Base-by-base conservation (phyloP, 305 asterid species). In the Fraxinus albicans region DNA sequence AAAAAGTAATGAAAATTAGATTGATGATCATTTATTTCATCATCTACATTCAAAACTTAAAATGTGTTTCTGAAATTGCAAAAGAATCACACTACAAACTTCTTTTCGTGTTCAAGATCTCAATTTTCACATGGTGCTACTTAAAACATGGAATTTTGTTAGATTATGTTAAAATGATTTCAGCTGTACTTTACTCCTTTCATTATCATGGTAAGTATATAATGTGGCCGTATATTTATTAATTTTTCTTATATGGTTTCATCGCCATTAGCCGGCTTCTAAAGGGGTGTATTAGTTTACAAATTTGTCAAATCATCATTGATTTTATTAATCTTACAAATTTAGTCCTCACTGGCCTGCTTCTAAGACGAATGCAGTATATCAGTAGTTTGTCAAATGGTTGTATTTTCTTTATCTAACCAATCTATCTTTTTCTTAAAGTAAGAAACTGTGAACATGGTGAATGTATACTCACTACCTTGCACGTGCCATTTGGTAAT, bases 381-480 rank as follows among this genome's bases (percentile, higher is more conserved):
- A 21, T 40, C 63, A 21, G 27, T 38, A 21, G 1, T 38, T 75
- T 40, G 33, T 75, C 15, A 38, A 19, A 38, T 75, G 29, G n/a
- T 19, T 3, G 60, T 47, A 75, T 38, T 38, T 21, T 40, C 2
- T 6, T 21, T 21, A 8, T 35, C 47, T 17, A 10, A 19, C 17
- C 33, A 38, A 21, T 40, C 34, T 23, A 19, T 53, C 79, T 76
- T 33, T 42, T 42, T 53, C 21, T 21, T 76, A 23, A 40, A 38
- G 4, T 40, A 40, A 12, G 31, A 76, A 27, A 42, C 44, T 76
- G 33, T 21, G 35, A 76, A 77, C 13, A 44, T 17, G 25, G 70
- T 76, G 81, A 34, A 65, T 8, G 27, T 67, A 27, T 77, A 60
- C 58, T 10, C 69, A 29, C 34, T 82, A 78, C 53, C 23, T 83